These are phyloP conservation scores for Nannochloropsis granulata DNA, from an alignment of 108 stramenopile genomes.

Conservation along the genomic window DNA sequence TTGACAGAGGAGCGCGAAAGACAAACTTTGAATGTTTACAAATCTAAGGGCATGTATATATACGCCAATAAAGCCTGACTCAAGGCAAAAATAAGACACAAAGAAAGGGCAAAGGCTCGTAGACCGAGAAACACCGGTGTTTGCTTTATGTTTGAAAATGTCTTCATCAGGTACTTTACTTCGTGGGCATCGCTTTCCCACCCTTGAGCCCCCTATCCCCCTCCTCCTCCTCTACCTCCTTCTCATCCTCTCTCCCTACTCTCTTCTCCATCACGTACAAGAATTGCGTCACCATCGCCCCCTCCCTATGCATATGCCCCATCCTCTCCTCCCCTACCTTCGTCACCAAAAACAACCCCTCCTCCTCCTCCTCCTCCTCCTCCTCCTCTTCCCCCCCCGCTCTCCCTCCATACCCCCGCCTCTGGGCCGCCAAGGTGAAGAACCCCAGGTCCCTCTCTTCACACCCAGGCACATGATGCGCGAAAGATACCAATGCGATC, in stretches of 20 bases:
- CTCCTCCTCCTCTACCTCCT: background rate
- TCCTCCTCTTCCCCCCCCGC: background rate
- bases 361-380: background rate
- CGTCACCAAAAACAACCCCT: background rate
- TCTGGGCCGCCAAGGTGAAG: background rate
- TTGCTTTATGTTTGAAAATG: no score
- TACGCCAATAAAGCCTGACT: no score
- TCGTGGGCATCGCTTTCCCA: no score
- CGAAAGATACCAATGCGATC: background rate
- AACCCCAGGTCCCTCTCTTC: background rate
- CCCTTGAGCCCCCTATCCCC: background rate
- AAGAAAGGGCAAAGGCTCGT: no score
- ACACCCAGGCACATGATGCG: background rate
- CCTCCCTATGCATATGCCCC: background rate
- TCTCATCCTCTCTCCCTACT: background rate
- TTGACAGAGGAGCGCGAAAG: no score
- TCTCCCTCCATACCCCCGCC: background rate
- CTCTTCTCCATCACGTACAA: background rate
- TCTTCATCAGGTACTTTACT: no score
- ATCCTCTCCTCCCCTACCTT: background rate
- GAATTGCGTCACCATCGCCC: background rate
- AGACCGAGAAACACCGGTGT: no score
- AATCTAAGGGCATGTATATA: no score
- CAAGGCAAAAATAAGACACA: no score
- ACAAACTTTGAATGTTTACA: no score